Conservation (phyloP, 345 rosid genomes). For the Syzygium aromaticum region DNA sequence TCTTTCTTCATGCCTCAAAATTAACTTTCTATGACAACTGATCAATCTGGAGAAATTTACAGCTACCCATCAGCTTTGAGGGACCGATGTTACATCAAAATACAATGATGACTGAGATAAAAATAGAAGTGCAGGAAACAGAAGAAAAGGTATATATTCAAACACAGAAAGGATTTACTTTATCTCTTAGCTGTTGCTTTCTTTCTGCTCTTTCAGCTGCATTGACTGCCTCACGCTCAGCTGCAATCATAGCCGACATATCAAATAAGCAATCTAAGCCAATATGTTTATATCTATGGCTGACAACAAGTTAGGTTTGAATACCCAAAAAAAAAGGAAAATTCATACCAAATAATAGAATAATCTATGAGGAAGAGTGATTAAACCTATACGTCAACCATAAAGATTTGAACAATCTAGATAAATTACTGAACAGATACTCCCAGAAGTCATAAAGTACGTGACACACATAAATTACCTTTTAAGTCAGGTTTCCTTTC, state of each 20-base stretch:
- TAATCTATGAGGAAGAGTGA: background rate
- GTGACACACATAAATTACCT: constrained; percentile 30
- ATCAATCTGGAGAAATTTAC: background rate
- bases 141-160: background rate
- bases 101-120: background rate
- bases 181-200: constrained; percentile 73
- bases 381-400: background rate
- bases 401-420: background rate
- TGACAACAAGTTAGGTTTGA: background rate
- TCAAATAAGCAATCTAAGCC: background rate
- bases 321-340: background rate
- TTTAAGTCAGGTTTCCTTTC: constrained; percentile 89
- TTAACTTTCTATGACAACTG: background rate
- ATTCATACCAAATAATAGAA: background rate
- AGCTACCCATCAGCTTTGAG: background rate
- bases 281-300: background rate
- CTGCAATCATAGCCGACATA: constrained; percentile 22
- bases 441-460: background rate
- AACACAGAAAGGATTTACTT: constrained; percentile 35
- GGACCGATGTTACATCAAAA: background rate
- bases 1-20: background rate
- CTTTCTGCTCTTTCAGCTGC: constrained; percentile 94
- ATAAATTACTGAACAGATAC: background rate
- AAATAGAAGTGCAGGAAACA: background rate
- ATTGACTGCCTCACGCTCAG: constrained; percentile 84